phyloP scores from a whole-genome alignment of 176 grass and related monocot genomes.

The Carex pumila region DNA sequence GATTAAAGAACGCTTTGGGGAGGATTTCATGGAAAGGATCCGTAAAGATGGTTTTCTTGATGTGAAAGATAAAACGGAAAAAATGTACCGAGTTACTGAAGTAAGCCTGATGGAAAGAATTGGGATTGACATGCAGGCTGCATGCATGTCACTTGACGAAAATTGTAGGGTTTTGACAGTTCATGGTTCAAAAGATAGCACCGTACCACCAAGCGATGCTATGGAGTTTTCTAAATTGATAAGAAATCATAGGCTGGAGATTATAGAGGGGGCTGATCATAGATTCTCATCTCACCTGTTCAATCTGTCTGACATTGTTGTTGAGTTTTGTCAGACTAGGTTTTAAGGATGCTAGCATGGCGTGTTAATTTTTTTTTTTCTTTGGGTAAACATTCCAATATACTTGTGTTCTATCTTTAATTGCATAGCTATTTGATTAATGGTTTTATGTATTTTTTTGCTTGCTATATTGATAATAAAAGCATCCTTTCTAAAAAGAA shows the following conservation, averaged over 20 bases:
- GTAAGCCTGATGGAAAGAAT: slow-evolving; percentile 73
- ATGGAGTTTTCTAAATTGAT: slow-evolving; percentile 67
- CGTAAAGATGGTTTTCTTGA: slow-evolving; percentile 52
- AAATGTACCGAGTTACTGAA: slow-evolving; percentile 48
- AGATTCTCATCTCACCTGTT: slow-evolving; percentile 40
- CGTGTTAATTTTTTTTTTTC: background rate
- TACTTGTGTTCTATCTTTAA: slow-evolving; percentile 2
- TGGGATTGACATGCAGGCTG: slow-evolving; percentile 52
- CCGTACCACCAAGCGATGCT: slow-evolving; percentile 53
- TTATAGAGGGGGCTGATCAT: slow-evolving; percentile 73
- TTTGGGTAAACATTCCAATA: background rate
- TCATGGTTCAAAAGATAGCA: slow-evolving; percentile 67
- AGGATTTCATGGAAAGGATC: slow-evolving; percentile 64
- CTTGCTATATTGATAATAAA: background rate
- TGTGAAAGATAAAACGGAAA: slow-evolving; percentile 42
- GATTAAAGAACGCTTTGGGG: slow-evolving; percentile 48
- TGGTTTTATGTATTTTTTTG: background rate
- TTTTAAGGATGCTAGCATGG: slow-evolving; percentile 10
- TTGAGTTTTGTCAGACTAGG: slow-evolving; percentile 53
- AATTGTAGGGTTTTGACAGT: slow-evolving; percentile 69
- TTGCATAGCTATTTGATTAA: background rate
- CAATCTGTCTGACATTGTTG: slow-evolving; percentile 47
- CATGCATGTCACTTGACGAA: slow-evolving; percentile 46
- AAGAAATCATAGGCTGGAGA: slow-evolving; percentile 51
- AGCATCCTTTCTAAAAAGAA: background rate